Percentiles rank a stretch among this genome's conserved stretches.
These are phyloP conservation scores for Chenopodium quinoa DNA, from an alignment of 148 eudicot species.

Conservation along the genomic window DNA sequence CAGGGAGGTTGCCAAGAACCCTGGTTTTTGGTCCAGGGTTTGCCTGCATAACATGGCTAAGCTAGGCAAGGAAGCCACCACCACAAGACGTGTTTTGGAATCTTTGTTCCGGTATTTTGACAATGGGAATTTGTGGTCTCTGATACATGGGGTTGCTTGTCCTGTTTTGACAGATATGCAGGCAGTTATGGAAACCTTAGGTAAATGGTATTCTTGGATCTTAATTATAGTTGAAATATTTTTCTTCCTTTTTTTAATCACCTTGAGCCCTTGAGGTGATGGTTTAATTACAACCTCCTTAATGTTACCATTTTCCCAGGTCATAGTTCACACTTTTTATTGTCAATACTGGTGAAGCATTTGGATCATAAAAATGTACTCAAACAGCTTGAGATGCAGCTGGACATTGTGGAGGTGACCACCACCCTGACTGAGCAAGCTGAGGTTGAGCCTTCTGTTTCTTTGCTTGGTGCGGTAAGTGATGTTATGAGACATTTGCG, in stretches of 20 bases:
- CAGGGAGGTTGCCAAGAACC: slow-evolving; percentile 76
- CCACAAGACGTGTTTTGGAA: slow-evolving; percentile 87
- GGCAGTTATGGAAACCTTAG: slow-evolving; percentile 73
- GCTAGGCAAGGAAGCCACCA: slow-evolving; percentile 73
- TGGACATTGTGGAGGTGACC: slow-evolving; percentile 74
- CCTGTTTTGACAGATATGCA: slow-evolving; percentile 91
- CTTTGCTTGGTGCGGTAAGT: slow-evolving; percentile 73
- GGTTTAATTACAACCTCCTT: slow-evolving; percentile 8
- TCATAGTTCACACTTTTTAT: slow-evolving; percentile 67
- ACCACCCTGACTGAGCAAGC: slow-evolving; percentile 67
- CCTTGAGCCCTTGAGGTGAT: not conserved
- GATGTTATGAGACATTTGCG: slow-evolving; percentile 93
- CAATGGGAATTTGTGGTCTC: slow-evolving; percentile 66
- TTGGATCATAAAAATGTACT: slow-evolving; percentile 90
- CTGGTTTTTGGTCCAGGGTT: slow-evolving; percentile 91
- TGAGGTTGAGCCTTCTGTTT: slow-evolving; percentile 65
- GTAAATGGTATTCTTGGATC: slow-evolving; percentile 31
- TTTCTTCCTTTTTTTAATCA: not conserved
- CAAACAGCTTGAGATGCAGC: slow-evolving; percentile 80
- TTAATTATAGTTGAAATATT: not conserved
- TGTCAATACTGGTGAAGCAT: slow-evolving; percentile 86
- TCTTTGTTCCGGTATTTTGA: slow-evolving; percentile 87
- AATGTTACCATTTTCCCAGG: slow-evolving; percentile 48
- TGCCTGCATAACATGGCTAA: slow-evolving; percentile 88
- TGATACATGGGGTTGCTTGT: slow-evolving; percentile 63